Evolutionary conservation across 345 rosid genomes (phyloP), one percentile per base, ranked within the genome.

Genomic region (Raphanus sativus): DNA sequence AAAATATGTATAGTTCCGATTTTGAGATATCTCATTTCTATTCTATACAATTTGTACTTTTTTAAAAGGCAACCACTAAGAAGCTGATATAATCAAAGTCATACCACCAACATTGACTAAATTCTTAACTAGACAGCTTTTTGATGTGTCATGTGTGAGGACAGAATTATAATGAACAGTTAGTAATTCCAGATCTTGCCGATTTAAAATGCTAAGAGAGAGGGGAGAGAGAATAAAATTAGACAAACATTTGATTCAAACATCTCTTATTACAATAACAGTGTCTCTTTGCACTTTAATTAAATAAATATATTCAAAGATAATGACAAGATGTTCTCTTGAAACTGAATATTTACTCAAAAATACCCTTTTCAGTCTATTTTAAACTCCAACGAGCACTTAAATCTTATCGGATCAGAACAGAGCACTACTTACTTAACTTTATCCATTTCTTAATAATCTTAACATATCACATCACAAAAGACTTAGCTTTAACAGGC

Each of bases 221-320:
- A 29, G 11, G 54, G 71, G 67, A 68, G 54, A 69, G 56, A 38
- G 66, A 33, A 38, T 29, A 40, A 40, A 70, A 5, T 42, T 56
- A 67, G 81, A 71, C 81, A 77, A 77, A 77, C 73, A 78, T 77
- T 77, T 77, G 72, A 65, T 32, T 42, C 24, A 77, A 65, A 77
- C 81, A 77, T 77, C 45, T 71, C 81, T 71, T 65, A 66, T 71
- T 65, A 66, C 73, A 71, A 66, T 65, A 65, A 70, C 52, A 71
- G 36, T 65, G 67, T 70, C 29, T 55, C 33, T 64, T 77, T 64
- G 16, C 72, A 77, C 40, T 56, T 6, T 65, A 8, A 66, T 42
- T 71, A 30, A 65, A 58, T 71, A 70, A 69, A 55, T 32, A 70
- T 34, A 33, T 70, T 36, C 58, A 63, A 48, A 69, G 62, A 68